Evolutionary conservation across 176 grass and related monocot species (phyloP).

Genomic region (Triticum monococcum): DNA sequence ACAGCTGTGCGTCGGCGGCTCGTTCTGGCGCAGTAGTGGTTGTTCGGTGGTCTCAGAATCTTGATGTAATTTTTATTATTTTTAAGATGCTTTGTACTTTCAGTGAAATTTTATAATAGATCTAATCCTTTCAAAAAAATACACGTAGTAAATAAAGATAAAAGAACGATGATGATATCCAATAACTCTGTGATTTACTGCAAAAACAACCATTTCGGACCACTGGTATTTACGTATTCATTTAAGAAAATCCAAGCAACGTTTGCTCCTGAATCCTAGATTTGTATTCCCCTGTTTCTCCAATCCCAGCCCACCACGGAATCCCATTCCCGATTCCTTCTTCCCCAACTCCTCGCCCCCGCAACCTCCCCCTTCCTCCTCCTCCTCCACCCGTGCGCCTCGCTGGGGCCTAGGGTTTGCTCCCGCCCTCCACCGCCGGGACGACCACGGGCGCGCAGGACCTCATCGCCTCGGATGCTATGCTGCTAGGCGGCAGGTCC

Average conservation of each 20-base stretch:
- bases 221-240: not conserved
- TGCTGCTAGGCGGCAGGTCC: constrained; percentile 73
- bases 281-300: constrained; percentile 8
- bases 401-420: constrained; percentile 36
- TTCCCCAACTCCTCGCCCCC: not conserved
- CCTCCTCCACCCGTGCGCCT: not conserved
- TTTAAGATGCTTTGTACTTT: too few species aligned
- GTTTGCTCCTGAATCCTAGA: constrained; percentile 6
- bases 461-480: constrained; percentile 18
- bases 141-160: too few species aligned
- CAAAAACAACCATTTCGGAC: not conserved
- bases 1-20: too few species aligned
- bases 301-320: constrained; percentile 23
- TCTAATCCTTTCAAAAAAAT: too few species aligned
- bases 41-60: too few species aligned
- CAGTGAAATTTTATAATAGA: too few species aligned
- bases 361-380: not conserved
- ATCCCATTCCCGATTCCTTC: constrained; percentile 30
- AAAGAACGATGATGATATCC: too few species aligned
- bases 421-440: not conserved
- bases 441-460: not conserved
- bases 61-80: too few species aligned
- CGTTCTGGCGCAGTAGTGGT: too few species aligned
- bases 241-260: not conserved
- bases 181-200: not conserved